Percentiles rank a stretch among this genome's conserved stretches.
These are phyloP conservation scores for Phyllosticta citriasiana DNA, from an alignment of 2,329 filamentous ascomycete genomes.

Conservation along the genomic window DNA sequence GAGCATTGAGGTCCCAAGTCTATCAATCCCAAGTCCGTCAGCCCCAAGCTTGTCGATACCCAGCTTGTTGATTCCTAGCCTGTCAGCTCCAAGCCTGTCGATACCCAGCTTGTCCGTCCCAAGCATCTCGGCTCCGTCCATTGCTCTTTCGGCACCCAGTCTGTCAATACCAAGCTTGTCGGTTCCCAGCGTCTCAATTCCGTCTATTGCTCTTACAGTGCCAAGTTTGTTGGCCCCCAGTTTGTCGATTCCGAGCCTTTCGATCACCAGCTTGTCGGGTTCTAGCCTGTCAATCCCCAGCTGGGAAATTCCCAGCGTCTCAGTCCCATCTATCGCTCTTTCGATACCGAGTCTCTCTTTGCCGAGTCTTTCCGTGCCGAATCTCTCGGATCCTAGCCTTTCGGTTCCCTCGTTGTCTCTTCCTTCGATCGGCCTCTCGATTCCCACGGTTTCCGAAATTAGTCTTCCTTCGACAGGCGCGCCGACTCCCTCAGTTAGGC, in stretches of 20 bases:
- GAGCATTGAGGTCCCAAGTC: background rate
- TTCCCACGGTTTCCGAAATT: background rate
- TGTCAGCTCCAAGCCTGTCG: background rate
- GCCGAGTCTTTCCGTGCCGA: background rate
- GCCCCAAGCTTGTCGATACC: background rate
- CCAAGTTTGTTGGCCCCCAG: background rate
- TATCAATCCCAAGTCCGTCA: background rate
- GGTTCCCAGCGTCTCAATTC: background rate
- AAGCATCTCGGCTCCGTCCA: background rate
- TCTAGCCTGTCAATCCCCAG: background rate
- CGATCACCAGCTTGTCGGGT: background rate
- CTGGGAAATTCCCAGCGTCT: background rate
- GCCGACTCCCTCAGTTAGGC: background rate
- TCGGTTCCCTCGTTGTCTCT: background rate
- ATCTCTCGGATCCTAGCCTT: background rate
- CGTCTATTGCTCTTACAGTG: background rate
- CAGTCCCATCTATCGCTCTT: background rate
- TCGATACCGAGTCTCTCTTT: background rate
- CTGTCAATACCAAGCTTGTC: background rate
- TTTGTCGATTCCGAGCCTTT: background rate
- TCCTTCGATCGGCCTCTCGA: background rate
- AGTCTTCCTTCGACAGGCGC: background rate
- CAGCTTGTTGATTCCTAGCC: background rate
- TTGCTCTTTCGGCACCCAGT: background rate
- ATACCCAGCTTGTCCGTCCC: background rate